These are phyloP conservation scores for Vaccinium macrocarpon DNA, from an alignment of 148 eudicot genomes.

Conservation along the genomic window DNA sequence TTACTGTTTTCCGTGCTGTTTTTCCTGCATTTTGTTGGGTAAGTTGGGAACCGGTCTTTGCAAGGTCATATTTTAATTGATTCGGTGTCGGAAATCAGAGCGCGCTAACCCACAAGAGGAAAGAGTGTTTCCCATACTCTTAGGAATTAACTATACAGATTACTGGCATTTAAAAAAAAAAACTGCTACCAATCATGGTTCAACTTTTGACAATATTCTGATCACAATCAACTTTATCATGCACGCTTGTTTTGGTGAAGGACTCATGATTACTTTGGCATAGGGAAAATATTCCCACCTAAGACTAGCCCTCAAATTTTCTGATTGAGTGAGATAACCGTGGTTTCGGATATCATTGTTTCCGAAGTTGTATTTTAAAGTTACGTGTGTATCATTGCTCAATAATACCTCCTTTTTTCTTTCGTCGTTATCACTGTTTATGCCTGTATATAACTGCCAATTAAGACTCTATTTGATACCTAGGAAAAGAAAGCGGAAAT, in stretches of 20 bases:
- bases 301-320: not conserved
- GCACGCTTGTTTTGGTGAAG: not conserved
- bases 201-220: not conserved
- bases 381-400: no score
- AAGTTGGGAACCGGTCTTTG: not conserved
- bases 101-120: no score
- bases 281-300: not conserved
- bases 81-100: not conserved
- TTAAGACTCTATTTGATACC: no score
- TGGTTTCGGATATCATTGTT: no score
- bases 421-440: not conserved
- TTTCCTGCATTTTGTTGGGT: not conserved
- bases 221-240: not conserved
- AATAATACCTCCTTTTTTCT: not conserved
- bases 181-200: not conserved
- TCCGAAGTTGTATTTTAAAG: no score
- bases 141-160: not conserved
- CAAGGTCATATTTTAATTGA: not conserved
- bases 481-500: no score
- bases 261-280: not conserved
- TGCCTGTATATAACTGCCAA: not conserved
- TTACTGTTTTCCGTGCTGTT: no score
- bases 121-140: no score
- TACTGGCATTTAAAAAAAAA: not conserved
- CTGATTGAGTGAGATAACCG: no score